These are phyloP conservation scores for Clonostachys rosea DNA, from an alignment of 2,329 filamentous ascomycete species.

Conservation along the genomic window DNA sequence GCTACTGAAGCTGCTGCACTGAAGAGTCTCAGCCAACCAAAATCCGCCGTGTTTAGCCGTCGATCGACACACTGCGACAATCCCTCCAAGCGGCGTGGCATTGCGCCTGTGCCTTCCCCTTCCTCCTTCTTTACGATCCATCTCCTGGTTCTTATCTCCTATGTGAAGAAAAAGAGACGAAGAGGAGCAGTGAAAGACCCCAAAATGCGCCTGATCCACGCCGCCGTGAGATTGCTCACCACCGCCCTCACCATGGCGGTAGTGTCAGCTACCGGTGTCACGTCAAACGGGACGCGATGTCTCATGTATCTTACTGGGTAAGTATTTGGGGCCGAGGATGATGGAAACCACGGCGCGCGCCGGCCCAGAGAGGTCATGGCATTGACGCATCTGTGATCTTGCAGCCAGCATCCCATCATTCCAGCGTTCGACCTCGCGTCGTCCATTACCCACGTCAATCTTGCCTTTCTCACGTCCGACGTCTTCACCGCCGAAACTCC, in stretches of 20 bases:
- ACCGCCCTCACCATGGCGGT: background rate
- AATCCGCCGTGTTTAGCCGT: too few relatives aligned
- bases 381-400: background rate
- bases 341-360: background rate
- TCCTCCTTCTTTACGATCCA: too few relatives aligned
- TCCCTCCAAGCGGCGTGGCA: too few relatives aligned
- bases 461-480: slow-evolving; percentile 53
- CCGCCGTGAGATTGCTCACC: background rate
- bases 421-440: slow-evolving; percentile 28
- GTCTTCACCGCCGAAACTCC: slow-evolving; percentile 39
- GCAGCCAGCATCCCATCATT: slow-evolving; percentile 40
- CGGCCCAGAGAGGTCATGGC: background rate
- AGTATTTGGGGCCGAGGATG: slow-evolving; percentile 3
- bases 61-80: too few relatives aligned
- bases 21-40: too few relatives aligned
- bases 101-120: too few relatives aligned
- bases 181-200: too few relatives aligned
- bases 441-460: slow-evolving; percentile 49
- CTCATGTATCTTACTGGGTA: slow-evolving; percentile 41
- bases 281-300: slow-evolving; percentile 1
- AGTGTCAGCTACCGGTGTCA: background rate
- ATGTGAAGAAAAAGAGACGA: too few relatives aligned
- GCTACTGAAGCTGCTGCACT: too few relatives aligned
- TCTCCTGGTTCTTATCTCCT: too few relatives aligned
- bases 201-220: background rate